phyloP scores from a whole-genome alignment of 805 yeast genomes.

The Saturnispora sekii region DNA sequence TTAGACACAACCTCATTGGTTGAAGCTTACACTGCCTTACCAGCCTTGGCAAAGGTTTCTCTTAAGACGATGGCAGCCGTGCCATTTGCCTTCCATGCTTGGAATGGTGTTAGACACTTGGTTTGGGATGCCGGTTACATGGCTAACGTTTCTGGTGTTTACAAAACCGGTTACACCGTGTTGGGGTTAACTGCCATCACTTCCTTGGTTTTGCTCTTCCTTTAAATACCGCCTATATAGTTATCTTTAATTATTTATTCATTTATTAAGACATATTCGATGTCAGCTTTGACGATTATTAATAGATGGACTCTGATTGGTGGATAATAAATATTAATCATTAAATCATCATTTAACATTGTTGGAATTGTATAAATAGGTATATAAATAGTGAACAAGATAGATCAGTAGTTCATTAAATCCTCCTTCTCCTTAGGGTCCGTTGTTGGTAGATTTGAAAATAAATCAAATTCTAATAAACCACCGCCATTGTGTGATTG shows the following conservation, averaged over 20 bases:
- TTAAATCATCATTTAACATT: background rate
- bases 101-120: constrained; percentile 87
- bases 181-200: constrained; percentile 51
- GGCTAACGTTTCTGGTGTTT: constrained; percentile 77
- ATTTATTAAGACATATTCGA: background rate
- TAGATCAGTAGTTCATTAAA: constrained; percentile 3
- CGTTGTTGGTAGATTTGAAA: background rate
- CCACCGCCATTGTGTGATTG: background rate
- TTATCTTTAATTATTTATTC: background rate
- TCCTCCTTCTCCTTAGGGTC: constrained; percentile 3
- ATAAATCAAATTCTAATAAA: constrained; percentile 6
- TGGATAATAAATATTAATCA: background rate
- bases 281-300: background rate
- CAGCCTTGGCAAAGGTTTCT: constrained; percentile 49
- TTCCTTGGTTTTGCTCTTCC: constrained; percentile 49
- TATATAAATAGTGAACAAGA: background rate
- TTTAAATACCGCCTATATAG: constrained; percentile 14
- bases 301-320: background rate
- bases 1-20: constrained; percentile 46
- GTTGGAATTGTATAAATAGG: background rate
- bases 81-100: constrained; percentile 81
- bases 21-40: constrained; percentile 50
- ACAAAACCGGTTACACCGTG: constrained; percentile 83
- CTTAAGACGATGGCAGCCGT: constrained; percentile 64
- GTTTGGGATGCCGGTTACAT: constrained; percentile 86